phyloP scores from a whole-genome alignment of 257 asterid genomes.

The Solanum piurae region DNA sequence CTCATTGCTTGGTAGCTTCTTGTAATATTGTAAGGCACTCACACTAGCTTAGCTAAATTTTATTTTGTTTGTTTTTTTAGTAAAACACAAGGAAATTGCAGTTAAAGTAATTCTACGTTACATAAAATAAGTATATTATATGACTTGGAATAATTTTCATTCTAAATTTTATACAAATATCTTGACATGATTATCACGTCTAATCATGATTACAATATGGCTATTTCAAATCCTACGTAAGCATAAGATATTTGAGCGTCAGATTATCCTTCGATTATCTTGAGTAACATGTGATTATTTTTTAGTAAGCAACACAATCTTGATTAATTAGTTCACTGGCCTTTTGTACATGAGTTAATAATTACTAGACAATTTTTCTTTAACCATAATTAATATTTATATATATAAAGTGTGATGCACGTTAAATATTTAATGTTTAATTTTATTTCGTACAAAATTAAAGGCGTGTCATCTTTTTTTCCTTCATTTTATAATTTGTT shows the following conservation, averaged over 20 bases:
- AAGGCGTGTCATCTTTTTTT: background rate
- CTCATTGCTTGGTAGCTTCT: background rate
- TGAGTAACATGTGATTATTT: background rate
- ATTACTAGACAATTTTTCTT: background rate
- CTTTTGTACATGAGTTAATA: background rate
- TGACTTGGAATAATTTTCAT: background rate
- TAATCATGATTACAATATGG: too few relatives aligned
- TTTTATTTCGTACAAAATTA: background rate
- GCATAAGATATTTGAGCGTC: rapidly evolving
- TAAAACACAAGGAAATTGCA: background rate
- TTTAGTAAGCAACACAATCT: background rate
- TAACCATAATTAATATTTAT: too few relatives aligned
- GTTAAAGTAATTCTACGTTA: background rate
- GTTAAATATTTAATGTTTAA: background rate
- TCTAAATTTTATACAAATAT: background rate
- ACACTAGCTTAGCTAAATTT: background rate
- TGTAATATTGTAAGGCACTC: background rate
- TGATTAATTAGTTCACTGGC: background rate
- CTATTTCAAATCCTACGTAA: background rate
- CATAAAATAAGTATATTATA: background rate
- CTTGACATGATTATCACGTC: background rate
- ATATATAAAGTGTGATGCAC: background rate
- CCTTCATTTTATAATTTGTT: background rate
- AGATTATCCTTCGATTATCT: background rate
- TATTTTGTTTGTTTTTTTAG: background rate